A percentile compares a stretch with the other conserved stretches of the same genome.
Conservation (phyloP, 2,329 filamentous ascomycete genomes). For the Metarhizium album region DNA sequence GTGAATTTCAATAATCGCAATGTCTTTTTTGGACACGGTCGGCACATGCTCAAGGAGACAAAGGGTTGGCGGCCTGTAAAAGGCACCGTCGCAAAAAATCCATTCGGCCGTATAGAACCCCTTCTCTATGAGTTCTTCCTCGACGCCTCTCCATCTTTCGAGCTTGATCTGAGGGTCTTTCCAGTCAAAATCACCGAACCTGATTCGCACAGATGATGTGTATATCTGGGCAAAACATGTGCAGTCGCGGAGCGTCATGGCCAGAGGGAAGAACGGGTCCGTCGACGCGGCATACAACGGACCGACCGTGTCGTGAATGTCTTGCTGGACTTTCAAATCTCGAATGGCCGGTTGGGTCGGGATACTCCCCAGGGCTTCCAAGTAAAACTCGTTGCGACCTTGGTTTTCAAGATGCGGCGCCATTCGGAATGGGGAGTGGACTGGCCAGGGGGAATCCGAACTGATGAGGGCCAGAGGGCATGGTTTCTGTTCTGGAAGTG, state of each 20-base stretch:
- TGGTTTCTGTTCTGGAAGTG: conserved; percentile 32
- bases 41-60: conserved; percentile 13
- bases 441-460: conserved; percentile 31
- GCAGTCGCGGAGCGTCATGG: conserved; percentile 75
- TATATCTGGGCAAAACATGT: conserved; percentile 59
- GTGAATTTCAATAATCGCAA: conserved; percentile 13
- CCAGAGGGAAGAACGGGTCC: conserved; percentile 46
- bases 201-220: conserved; percentile 34
- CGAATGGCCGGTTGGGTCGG: conserved; percentile 24
- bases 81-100: conserved; percentile 22
- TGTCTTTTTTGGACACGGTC: conserved; percentile 3
- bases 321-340: conserved; percentile 25
- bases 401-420: conserved; percentile 21
- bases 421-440: conserved; percentile 31
- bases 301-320: conserved; percentile 31
- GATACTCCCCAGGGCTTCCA: conserved; percentile 17
- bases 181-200: conserved; percentile 67
- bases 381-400: conserved; percentile 18
- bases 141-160: conserved; percentile 55
- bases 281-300: conserved; percentile 31
- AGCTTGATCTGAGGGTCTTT: conserved; percentile 60
- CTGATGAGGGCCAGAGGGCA: conserved; percentile 58
- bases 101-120: conserved; percentile 55
- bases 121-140: conserved; percentile 50
- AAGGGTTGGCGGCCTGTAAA: conserved; percentile 25